phyloP scores from a whole-genome alignment of 2,329 filamentous ascomycete species.

The Onygenales sp. region DNA sequence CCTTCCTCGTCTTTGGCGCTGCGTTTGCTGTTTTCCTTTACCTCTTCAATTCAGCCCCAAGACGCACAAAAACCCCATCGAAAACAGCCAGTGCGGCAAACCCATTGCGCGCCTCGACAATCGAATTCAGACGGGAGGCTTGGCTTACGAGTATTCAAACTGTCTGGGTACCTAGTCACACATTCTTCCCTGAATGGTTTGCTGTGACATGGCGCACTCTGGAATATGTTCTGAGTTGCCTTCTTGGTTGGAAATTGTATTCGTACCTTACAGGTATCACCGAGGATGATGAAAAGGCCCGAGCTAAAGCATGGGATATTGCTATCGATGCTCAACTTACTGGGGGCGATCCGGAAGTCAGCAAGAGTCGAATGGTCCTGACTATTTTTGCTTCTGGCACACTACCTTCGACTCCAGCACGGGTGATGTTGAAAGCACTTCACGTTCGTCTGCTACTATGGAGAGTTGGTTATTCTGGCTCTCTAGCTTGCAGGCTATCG shows the following conservation, averaged over 20 bases:
- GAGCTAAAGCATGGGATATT: conserved; percentile 87
- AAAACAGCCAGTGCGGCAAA: conserved; percentile 19
- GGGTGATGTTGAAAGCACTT: conserved; percentile 84
- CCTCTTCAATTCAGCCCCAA: conserved; percentile 48
- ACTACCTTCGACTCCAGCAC: conserved; percentile 68
- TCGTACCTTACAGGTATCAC: conserved; percentile 70
- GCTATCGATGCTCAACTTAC: conserved; percentile 87
- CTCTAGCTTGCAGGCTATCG: conserved; percentile 54
- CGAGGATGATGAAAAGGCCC: conserved; percentile 73
- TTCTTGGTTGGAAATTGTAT: conserved; percentile 68
- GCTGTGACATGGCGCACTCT: conserved; percentile 70
- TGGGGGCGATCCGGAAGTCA: conserved; percentile 82
- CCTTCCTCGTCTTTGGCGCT: conserved; percentile 43
- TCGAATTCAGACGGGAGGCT: conserved; percentile 75
- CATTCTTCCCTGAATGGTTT: conserved; percentile 74
- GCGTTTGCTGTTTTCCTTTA: conserved; percentile 49
- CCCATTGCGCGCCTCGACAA: conserved; percentile 59
- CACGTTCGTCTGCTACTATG: conserved; percentile 85
- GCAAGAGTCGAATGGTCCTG: conserved; percentile 72
- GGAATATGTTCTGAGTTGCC: conserved; percentile 70
- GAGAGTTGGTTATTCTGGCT: conserved; percentile 59
- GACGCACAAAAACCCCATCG: conserved; percentile 39
- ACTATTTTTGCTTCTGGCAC: conserved; percentile 84
- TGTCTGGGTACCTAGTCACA: conserved; percentile 81
- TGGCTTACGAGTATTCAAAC: conserved; percentile 92